Percentiles rank a stretch among this genome's conserved stretches.
Evolutionary conservation across 805 yeast species (phyloP).

Genomic region (Wickerhamomyces queroliae): DNA sequence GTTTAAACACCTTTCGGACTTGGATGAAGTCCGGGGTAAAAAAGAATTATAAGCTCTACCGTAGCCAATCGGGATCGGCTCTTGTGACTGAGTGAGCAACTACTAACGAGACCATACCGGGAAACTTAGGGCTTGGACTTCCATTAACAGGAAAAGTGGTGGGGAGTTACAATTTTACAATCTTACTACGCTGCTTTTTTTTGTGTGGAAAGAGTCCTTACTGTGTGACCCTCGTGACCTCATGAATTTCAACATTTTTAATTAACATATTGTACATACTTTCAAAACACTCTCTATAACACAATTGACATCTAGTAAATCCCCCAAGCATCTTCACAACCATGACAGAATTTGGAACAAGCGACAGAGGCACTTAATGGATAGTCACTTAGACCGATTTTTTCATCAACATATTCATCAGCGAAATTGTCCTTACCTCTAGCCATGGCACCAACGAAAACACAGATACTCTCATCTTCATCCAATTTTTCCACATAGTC

Average conservation of each 20-base stretch:
- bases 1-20: no score
- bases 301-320: constrained; percentile 33
- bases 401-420: constrained; percentile 94
- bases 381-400: constrained; percentile 90
- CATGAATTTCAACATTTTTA: not conserved
- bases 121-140: no score
- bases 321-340: constrained; percentile 97
- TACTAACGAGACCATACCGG: no score
- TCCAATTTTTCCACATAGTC: constrained; percentile 79
- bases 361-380: constrained; percentile 97
- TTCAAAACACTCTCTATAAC: no score
- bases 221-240: no score
- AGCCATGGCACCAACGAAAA: constrained; percentile 99
- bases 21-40: not conserved
- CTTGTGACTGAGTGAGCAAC: not conserved
- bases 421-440: constrained; percentile 97
- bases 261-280: no score
- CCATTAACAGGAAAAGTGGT: no score
- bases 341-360: constrained; percentile 96
- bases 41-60: not conserved
- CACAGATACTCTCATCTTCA: constrained; percentile 91
- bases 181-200: no score
- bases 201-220: no score
- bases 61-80: not conserved
- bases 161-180: no score